Evolutionary conservation across 78 protist genomes (phyloP), one percentile per base, ranked within the genome.

Genomic region (Dictyostelium citrinum): DNA sequence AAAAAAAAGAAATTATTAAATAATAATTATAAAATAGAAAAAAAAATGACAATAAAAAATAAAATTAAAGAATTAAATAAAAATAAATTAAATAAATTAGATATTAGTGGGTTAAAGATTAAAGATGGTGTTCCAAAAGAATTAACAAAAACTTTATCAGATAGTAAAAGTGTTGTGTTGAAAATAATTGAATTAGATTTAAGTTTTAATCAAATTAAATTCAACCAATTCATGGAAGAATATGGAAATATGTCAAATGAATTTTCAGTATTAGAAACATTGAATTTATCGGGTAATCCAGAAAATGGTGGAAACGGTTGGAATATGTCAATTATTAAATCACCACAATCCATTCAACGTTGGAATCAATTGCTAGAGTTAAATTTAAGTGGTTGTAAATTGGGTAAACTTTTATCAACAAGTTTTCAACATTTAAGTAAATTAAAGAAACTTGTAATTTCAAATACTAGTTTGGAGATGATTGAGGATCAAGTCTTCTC

Each of bases 21-120:
- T 6, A 43, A 43, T 6, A 43, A 68, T 29, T 10, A 37, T 9
- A 72, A 17, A 72, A 35, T 20, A 72, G 1, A 17, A 35, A 74
- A 64, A 37, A 39, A n/a, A 12, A 45, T 20, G 17, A 16, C 74
- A 70, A 37, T 90, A 22, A 84, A 84, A 84, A n/a, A 61, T 37
- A 71, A 49, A 74, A 84, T 84, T 39, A 58, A 64, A 37, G 77
- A 84, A 45, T 84, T 77, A 46, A 71, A 39, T 37, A 84, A 84
- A 45, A 49, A 49, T 55, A 78, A 74, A 71, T 67, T 41, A 17
- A 74, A 27, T 37, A 46, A 84, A 24, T 74, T 84, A 58, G 91
- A 84, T 71, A 10, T 84, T 9, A 74, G 82, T 55, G 60, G 45
- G 3, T 39, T 74, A 29, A 84, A 84, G 11, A 70, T 84, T 49